Base-by-base conservation (phyloP, 116 monocot species). In the Posidonia oceanica region DNA sequence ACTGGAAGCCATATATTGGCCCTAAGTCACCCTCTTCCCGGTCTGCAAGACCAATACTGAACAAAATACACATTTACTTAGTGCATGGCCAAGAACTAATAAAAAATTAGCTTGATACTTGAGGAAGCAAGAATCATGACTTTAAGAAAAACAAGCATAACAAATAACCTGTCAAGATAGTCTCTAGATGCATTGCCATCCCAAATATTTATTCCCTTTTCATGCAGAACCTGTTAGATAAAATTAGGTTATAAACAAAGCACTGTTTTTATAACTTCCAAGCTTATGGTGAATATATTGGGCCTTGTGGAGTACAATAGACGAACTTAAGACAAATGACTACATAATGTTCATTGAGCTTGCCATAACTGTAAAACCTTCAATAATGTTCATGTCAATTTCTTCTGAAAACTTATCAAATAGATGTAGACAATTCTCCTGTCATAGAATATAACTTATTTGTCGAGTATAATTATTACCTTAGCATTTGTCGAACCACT, bases 401-500 rank as follows among this genome's bases (percentile, higher is more conserved):
- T 48, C 48, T 12, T 0, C 12, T 48, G 6, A 48, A 48, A 48
- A 48, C 5, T 48, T 48, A 48, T 48, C 12, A 48, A 7, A 48
- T 48, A 48, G 8, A 48, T 48, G 7, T 48, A 48, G 48, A 48
- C 48, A 48, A 48, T 48, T 48, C 7, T 48, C 12, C 12, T 48
- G 48, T 7, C 7, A 48, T 12, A 48, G 2, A 10, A 48, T 7
- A 12, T 48, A 48, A 4, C 48, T 48, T 8, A 8, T 48, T 48
- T 7, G 48, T 48, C 8, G 7, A 48, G 12, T 48, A 48, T 48
- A 48, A 48, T 10, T 69, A 22, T 63, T 73, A 92, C 98, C 87
- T 93, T 93, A 42, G 90, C 93, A 86, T 90, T 93, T 72, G 98
- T 98, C 44, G 98, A 98, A 39, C 98, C 98, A 87, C 93, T 93